phyloP scores from a whole-genome alignment of 768 basidiomycete species.

The Tricholoma bakamatsutake region DNA sequence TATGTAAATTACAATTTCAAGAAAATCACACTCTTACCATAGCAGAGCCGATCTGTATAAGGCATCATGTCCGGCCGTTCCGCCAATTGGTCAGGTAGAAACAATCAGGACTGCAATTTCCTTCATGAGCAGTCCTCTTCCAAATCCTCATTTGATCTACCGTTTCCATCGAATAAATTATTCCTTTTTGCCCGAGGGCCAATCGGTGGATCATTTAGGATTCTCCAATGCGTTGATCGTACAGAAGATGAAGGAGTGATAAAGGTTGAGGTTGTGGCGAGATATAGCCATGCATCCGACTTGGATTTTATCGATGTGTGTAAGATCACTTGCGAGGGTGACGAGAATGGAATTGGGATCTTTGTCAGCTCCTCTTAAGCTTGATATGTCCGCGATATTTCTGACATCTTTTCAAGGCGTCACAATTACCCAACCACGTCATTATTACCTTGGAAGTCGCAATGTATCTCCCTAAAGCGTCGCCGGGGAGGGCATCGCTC shows the following conservation, averaged over 20 bases:
- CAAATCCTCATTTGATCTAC: slow-evolving; percentile 28
- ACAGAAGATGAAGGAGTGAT: neutral
- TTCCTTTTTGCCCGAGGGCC: neutral
- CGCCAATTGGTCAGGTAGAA: neutral
- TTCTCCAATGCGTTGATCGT: neutral
- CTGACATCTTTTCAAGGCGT: neutral
- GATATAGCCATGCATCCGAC: neutral
- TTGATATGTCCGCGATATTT: neutral
- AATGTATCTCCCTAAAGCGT: neutral
- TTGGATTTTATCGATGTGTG: neutral
- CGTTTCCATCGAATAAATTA: neutral
- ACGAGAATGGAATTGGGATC: neutral
- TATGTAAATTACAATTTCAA: too few relatives aligned
- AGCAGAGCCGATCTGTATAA: too few relatives aligned
- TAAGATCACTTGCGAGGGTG: neutral
- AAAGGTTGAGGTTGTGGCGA: neutral
- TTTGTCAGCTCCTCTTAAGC: neutral
- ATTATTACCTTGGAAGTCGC: neutral
- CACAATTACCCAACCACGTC: slow-evolving; percentile 20
- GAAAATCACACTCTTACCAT: too few relatives aligned
- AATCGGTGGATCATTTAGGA: neutral
- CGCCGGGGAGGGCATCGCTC: slow-evolving; percentile 10
- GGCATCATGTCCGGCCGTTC: neutral
- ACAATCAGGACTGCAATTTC: neutral
- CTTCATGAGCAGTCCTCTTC: neutral